phyloP scores from a whole-genome alignment of 768 basidiomycete genomes.

The Boletellus emodensis region DNA sequence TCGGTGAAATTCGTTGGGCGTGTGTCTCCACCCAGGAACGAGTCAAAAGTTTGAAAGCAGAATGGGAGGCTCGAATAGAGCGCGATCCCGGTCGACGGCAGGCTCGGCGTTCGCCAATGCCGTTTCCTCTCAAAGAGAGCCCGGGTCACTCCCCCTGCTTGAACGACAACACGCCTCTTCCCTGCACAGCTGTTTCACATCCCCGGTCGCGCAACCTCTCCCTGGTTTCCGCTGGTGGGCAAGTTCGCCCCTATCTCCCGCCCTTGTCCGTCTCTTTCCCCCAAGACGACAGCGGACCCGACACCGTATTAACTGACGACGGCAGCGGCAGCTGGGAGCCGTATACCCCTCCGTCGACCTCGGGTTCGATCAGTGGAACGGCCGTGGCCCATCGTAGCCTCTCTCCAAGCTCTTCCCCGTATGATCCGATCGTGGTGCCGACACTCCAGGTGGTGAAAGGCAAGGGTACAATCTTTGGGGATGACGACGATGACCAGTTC shows the following conservation, averaged over 20 bases:
- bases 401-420: conserved; percentile 27
- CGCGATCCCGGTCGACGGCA: conserved; percentile 31
- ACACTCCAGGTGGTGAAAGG: conserved; percentile 37
- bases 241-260: conserved; percentile 46
- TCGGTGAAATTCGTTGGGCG: conserved; percentile 81
- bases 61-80: conserved; percentile 40
- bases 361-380: conserved; percentile 39
- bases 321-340: conserved; percentile 53
- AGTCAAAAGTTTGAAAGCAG: conserved; percentile 52
- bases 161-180: conserved; percentile 18
- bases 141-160: conserved; percentile 28
- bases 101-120: conserved; percentile 20
- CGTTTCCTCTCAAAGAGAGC: conserved; percentile 22
- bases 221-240: conserved; percentile 31
- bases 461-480: conserved; percentile 42
- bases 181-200: conserved; percentile 4
- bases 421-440: conserved; percentile 22
- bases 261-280: conserved; percentile 39
- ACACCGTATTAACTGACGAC: conserved; percentile 48
- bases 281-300: conserved; percentile 51
- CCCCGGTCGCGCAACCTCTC: conserved; percentile 23
- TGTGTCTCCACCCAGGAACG: conserved; percentile 73
- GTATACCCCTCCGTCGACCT: conserved; percentile 61
- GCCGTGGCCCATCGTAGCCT: conserved; percentile 42
- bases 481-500: conserved; percentile 50